Conservation (phyloP, 495 filamentous ascomycete genomes). For the Astrothelium subdiscretum region DNA sequence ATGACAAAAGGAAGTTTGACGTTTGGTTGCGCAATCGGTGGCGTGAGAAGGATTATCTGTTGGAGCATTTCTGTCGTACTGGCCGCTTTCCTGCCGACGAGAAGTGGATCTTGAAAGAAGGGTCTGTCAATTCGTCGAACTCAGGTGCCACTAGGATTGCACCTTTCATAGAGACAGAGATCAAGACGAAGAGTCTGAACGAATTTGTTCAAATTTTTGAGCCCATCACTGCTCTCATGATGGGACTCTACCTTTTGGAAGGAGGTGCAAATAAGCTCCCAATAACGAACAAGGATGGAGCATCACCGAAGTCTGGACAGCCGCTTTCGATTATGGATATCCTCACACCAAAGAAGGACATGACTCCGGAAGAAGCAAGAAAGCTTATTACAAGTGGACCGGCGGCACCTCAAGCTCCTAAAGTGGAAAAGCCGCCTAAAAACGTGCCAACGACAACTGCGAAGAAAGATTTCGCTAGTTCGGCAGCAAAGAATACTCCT, state of each 20-base stretch:
- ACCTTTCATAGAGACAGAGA: slow-evolving; percentile 25
- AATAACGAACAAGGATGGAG: neutral
- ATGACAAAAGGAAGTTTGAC: slow-evolving; percentile 27
- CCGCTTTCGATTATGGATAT: neutral
- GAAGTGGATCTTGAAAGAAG: slow-evolving; percentile 18
- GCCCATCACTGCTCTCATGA: slow-evolving; percentile 26
- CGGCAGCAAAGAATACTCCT: neutral
- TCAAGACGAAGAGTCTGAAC: slow-evolving; percentile 28
- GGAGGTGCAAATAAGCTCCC: slow-evolving; percentile 5
- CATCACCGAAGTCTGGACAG: neutral
- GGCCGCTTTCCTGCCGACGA: slow-evolving; percentile 27
- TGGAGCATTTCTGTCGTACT: slow-evolving; percentile 27
- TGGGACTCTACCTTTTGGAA: slow-evolving; percentile 21
- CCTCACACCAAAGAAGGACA: neutral
- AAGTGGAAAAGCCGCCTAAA: neutral
- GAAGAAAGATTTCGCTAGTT: neutral
- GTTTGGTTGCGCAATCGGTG: slow-evolving; percentile 31
- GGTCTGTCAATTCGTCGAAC: slow-evolving; percentile 12
- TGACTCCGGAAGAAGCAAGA: neutral
- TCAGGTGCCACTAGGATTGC: slow-evolving; percentile 12
- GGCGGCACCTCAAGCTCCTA: neutral
- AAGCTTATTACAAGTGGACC: neutral
- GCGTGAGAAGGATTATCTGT: slow-evolving; percentile 33
- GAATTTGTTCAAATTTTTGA: slow-evolving; percentile 32
- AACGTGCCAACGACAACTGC: neutral